These are phyloP conservation scores for Lepidium campestre DNA, from an alignment of 441 rosid genomes.

Conservation along the genomic window DNA sequence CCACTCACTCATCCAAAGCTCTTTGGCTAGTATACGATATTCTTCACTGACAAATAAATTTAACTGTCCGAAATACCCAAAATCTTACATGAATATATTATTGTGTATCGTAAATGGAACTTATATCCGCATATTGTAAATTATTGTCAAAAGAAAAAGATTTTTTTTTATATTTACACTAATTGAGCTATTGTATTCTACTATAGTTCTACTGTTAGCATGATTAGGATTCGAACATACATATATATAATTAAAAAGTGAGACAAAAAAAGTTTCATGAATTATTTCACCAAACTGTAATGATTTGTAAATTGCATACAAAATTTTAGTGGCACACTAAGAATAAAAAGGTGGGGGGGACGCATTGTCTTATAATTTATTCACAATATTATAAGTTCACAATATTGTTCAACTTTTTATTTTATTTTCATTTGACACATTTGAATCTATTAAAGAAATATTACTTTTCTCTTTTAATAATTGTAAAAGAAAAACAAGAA, in stretches of 20 bases:
- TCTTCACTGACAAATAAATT: no score
- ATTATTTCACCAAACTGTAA: not conserved
- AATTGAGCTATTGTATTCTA: not conserved
- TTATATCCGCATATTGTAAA: no score
- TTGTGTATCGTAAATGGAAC: no score
- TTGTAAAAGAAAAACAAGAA: no score
- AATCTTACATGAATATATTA: no score
- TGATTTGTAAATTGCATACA: not conserved
- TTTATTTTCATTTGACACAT: not conserved
- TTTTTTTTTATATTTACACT: not conserved
- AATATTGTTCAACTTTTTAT: not conserved
- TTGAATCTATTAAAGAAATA: not conserved
- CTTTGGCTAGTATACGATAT: no score
- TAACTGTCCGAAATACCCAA: no score
- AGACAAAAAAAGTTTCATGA: not conserved
- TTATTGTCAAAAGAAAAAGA: no score
- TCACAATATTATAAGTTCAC: not conserved
- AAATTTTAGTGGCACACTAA: slow-evolving; percentile 14
- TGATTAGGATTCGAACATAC: not conserved
- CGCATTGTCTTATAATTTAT: not conserved
- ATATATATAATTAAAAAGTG: not conserved
- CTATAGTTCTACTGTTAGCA: not conserved
- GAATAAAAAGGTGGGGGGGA: slow-evolving; percentile 8
- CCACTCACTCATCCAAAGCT: no score
- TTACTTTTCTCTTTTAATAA: no score